Percentiles rank a stretch among this genome's conserved stretches.
Evolutionary conservation across 2,329 filamentous ascomycete genomes (phyloP).

Genomic region (Magnaporthiopsis incrustans): DNA sequence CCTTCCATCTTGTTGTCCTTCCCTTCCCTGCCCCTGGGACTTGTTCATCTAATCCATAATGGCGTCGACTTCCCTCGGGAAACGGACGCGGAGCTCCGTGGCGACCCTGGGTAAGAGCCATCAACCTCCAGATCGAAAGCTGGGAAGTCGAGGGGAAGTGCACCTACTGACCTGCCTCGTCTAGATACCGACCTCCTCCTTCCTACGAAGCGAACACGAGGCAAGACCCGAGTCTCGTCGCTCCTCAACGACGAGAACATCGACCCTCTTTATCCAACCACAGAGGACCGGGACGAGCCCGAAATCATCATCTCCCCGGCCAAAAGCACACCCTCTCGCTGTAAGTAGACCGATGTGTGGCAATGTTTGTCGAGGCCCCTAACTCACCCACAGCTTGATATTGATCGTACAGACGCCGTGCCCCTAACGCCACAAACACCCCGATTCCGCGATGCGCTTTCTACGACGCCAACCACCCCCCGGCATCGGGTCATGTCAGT

Average conservation of each 20-base stretch:
- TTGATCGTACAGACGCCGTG: constrained; percentile 25
- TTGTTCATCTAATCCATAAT: neutral
- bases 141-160: constrained; percentile 4
- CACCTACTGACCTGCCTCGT: neutral
- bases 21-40: neutral
- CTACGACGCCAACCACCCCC: constrained; percentile 67
- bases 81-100: constrained; percentile 22
- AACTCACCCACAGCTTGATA: neutral
- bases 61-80: constrained; percentile 18
- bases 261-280: constrained; percentile 41
- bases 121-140: neutral
- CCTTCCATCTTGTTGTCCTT: neutral
- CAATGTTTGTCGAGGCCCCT: neutral
- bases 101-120: constrained; percentile 12
- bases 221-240: constrained; percentile 28
- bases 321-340: constrained; percentile 14
- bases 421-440: constrained; percentile 66
- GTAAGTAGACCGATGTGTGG: constrained; percentile 8
- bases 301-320: constrained; percentile 25
- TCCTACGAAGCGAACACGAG: constrained; percentile 39
- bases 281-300: constrained; percentile 26
- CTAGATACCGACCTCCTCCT: constrained; percentile 20
- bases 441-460: constrained; percentile 70
- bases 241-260: constrained; percentile 60
- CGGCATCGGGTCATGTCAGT: constrained; percentile 74